Conservation (phyloP, 176 grass and related monocot species). For the Oryza australiensis region DNA sequence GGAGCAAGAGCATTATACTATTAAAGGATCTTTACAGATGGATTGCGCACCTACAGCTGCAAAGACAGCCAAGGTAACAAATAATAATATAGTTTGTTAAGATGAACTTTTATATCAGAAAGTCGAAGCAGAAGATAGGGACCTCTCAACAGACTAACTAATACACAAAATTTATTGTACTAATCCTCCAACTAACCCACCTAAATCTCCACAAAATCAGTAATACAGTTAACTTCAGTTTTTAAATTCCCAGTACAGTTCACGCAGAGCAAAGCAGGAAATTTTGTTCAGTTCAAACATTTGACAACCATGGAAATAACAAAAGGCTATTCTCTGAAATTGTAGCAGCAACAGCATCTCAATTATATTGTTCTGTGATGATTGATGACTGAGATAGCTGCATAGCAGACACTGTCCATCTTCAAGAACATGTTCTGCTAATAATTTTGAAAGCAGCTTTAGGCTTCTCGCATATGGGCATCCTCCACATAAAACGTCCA, state of each 20-base stretch:
- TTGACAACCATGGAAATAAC: neutral
- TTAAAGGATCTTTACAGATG: conserved; percentile 45
- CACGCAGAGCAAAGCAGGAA: conserved; percentile 9
- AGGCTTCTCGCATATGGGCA: conserved; percentile 24
- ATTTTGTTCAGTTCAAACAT: conserved; percentile 23
- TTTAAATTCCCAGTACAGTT: conserved; percentile 6
- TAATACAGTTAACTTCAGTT: conserved; percentile 4
- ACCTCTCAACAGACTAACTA: conserved; percentile 52
- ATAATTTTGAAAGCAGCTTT: conserved; percentile 29
- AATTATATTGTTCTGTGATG: conserved; percentile 34
- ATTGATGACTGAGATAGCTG: conserved; percentile 36
- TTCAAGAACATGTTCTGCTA: conserved; percentile 21
- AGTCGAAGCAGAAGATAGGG: conserved; percentile 41
- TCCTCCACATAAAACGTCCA: conserved; percentile 2
- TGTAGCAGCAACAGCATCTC: conserved; percentile 2
- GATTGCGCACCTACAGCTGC: conserved; percentile 29
- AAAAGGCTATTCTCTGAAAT: conserved; percentile 34
- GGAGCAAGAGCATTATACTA: neutral
- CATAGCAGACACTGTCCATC: conserved; percentile 13
- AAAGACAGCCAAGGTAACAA: conserved; percentile 10
- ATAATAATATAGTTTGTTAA: conserved; percentile 36
- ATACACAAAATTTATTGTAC: conserved; percentile 27
- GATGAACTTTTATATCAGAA: conserved; percentile 41
- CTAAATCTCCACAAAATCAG: conserved; percentile 26
- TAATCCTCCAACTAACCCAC: conserved; percentile 37